A percentile compares a stretch with the other conserved stretches of the same genome.
Evolutionary conservation across 257 asterid genomes (phyloP).

Genomic region (Rubia yunnanensis): DNA sequence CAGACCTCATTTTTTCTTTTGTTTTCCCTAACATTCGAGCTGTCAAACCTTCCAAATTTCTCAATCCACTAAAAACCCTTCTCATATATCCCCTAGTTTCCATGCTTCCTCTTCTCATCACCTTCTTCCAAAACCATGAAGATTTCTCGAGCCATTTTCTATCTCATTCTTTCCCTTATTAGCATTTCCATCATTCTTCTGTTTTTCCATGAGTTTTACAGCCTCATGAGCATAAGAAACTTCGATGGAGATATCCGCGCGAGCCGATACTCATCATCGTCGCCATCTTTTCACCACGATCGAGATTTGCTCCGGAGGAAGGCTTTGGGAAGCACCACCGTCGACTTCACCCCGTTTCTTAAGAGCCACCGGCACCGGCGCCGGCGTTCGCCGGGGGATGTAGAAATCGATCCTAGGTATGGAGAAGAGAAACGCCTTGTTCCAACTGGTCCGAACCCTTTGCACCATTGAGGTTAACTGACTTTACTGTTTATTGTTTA

Average conservation of each 20-base stretch:
- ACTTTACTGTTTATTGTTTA: neutral
- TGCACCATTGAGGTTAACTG: conserved; percentile 49
- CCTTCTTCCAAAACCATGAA: conserved; percentile 40
- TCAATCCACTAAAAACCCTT: conserved; percentile 30
- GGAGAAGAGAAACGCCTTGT: conserved; percentile 73
- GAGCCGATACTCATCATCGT: neutral
- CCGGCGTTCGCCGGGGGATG: conserved; percentile 1
- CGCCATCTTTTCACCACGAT: conserved; percentile 4
- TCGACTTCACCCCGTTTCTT: conserved; percentile 58
- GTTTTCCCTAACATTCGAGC: neutral
- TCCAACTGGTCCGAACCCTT: conserved; percentile 80
- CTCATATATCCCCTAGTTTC: neutral
- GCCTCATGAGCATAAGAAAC: conserved; percentile 15
- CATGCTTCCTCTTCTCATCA: conserved; percentile 15
- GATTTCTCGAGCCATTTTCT: conserved; percentile 24
- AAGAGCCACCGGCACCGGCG: conserved; percentile 16
- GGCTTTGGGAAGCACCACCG: conserved; percentile 29
- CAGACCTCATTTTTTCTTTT: neutral
- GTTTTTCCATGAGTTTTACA: conserved; percentile 32
- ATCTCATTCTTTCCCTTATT: conserved; percentile 31
- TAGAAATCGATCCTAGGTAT: conserved; percentile 48
- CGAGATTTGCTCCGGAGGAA: conserved; percentile 33
- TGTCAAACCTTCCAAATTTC: conserved; percentile 28
- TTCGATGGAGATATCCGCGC: neutral
- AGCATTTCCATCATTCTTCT: conserved; percentile 37